A percentile compares a stretch with the other conserved stretches of the same genome.
These are phyloP conservation scores for Phytopythium cucurbitacearum DNA, from an alignment of 352 stramenopile genomes.

Conservation along the genomic window DNA sequence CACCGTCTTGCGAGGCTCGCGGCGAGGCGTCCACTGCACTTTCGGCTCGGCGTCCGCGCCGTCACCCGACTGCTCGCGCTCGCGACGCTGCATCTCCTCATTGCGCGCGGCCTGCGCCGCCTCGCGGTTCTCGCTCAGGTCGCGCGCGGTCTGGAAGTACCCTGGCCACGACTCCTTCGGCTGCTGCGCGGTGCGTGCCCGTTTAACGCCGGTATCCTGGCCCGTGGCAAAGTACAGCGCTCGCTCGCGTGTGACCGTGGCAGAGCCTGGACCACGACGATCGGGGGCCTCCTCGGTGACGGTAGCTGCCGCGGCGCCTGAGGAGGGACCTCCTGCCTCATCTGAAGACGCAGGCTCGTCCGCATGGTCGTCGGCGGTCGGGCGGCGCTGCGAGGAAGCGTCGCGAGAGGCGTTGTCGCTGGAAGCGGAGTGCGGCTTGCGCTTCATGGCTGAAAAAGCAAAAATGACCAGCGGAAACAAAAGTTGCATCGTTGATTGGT, in stretches of 20 bases:
- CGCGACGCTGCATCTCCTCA: slow-evolving; percentile 38
- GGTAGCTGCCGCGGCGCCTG: not conserved
- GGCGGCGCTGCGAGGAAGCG: slow-evolving; percentile 6
- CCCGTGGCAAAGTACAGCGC: slow-evolving; percentile 48
- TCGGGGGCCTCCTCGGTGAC: not conserved
- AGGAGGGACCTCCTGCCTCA: not conserved
- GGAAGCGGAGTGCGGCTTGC: slow-evolving; percentile 9
- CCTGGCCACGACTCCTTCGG: slow-evolving; percentile 54
- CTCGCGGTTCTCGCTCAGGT: slow-evolving; percentile 53
- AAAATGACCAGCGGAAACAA: not conserved
- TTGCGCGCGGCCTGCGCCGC: slow-evolving; percentile 57
- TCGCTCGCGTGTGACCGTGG: slow-evolving; percentile 31
- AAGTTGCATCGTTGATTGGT: slow-evolving; percentile 7
- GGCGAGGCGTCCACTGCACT: slow-evolving; percentile 46
- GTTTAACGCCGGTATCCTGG: slow-evolving; percentile 1
- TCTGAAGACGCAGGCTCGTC: not conserved
- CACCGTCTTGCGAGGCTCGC: slow-evolving; percentile 39
- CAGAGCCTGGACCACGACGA: slow-evolving; percentile 14
- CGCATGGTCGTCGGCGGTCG: not conserved
- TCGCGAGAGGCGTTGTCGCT: slow-evolving; percentile 1
- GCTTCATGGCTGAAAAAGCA: slow-evolving; percentile 18
- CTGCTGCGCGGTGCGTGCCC: slow-evolving; percentile 1
- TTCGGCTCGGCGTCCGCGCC: slow-evolving; percentile 8
- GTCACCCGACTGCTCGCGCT: slow-evolving; percentile 15
- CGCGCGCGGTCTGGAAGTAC: slow-evolving; percentile 68